These are phyloP conservation scores for Symbiodinium pilosum DNA, from an alignment of 73 alveolate genomes.

Conservation along the genomic window DNA sequence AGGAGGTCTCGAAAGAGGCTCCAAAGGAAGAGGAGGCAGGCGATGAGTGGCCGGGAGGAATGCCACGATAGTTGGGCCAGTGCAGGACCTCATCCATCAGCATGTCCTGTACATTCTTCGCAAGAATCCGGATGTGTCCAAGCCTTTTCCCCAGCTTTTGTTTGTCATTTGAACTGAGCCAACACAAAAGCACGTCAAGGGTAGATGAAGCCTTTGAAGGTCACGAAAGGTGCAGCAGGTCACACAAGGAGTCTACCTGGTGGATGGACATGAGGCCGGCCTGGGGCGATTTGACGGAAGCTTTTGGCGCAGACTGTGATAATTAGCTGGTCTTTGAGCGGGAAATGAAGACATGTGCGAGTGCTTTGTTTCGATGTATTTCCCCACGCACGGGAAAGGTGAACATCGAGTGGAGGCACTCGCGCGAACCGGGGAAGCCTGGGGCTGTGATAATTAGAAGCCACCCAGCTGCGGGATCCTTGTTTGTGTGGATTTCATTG, in stretches of 20 bases:
- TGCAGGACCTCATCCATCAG: slow-evolving; percentile 72
- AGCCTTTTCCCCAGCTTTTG: background rate
- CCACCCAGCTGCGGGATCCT: background rate
- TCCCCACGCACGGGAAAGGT: background rate
- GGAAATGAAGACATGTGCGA: background rate
- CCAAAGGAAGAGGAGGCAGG: background rate
- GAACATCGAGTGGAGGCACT: slow-evolving; percentile 64
- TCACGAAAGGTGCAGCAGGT: slow-evolving; percentile 64
- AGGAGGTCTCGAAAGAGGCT: background rate
- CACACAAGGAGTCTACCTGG: slow-evolving; percentile 63
- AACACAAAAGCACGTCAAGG: background rate
- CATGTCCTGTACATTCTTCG: slow-evolving; percentile 53
- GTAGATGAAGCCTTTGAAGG: background rate
- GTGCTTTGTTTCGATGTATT: background rate
- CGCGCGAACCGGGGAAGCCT: slow-evolving; percentile 40
- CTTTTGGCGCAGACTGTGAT: background rate
- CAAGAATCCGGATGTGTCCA: slow-evolving; percentile 75
- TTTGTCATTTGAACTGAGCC: background rate
- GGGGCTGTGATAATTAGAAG: background rate
- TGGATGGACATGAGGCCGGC: slow-evolving; percentile 72
- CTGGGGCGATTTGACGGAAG: background rate
- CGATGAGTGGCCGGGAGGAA: background rate
- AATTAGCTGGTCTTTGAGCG: background rate
- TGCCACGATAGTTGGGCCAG: background rate
- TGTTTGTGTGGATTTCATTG: background rate